Evolutionary conservation across 2,329 filamentous ascomycete genomes (phyloP), one percentile per base, ranked within the genome.

Genomic region (Trichophyton equinum): DNA sequence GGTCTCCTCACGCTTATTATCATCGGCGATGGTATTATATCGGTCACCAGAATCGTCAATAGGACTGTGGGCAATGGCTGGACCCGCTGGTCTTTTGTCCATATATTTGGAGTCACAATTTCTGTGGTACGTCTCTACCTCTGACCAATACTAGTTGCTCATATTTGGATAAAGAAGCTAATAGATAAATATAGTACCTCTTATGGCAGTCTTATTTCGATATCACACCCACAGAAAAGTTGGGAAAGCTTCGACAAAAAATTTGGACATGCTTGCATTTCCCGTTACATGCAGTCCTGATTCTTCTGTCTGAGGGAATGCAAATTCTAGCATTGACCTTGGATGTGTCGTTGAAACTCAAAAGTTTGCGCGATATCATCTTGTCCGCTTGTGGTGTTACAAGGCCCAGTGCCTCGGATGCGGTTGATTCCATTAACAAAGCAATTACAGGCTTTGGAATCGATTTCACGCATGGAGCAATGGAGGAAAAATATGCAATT

Each of bases 201-300:
- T 77, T 86, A 65, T 86, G 82, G 81, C 82, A 85, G 70, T 73
- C 81, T 4, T 84, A 85, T 67, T 82, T 82, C 58, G 79, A 83
- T 62, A 78, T 84, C 36, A 81, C 76, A 70, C 81, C 71, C 62
- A 76, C 70, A 57, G 74, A 75, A 36, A 73, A 76, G 60, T 79
- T 80, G 62, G 78, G 79, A 42, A 79, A 75, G 33, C 74, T 82
- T 53, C 78, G 81, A 3, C 85, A 87, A 64, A 81, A 84, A 58
- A 71, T 83, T 15, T 76, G 75, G 75, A 71, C 71, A 25, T 71
- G 59, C 4, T 59, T 63, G 20, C 62, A 63, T 57, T 63, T 60
- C 44, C 62, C 62, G 20, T 57, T 62, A 4, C 60, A 61, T 27
- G 61, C 56, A 2, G 74, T 81, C 4, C 78, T 87, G 36, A 79